Base-by-base conservation (phyloP, 176 grass and related monocot genomes). In the Oryza longistaminata region DNA sequence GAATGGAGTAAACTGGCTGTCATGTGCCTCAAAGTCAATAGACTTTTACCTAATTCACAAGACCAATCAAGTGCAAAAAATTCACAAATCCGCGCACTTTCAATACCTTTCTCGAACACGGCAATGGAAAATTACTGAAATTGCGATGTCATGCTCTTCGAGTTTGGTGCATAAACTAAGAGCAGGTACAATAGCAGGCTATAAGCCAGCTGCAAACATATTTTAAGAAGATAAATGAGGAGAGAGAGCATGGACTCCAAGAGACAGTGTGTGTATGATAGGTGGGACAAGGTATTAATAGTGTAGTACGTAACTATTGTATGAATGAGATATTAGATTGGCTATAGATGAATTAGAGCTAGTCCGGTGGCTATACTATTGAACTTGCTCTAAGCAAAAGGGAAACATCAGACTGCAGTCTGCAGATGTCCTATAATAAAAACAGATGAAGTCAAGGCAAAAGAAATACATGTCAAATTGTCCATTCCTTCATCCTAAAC, bases 1-100 rank as follows among this genome's bases (percentile, higher is more conserved):
- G 9, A 70, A 77, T 9, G 17, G 70, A 83, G 42, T 65, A 68
- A 77, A 85, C 22, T 85, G 21, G 33, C 19, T 61, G 35, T 7
- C 61, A 53, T 87, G 60, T 48, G 25, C 7, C 43, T 10, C 69
- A 37, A 70, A 70, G 71, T 50, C 73, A 71, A 64, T 43, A 33
- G 35, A 19, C 11, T 64, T 55, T 55, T 58, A 71, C 45, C 78
- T 70, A 58, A 50, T 71, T 45, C 66, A 70, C 45, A 17, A 70
- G 66, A 39, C 37, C 42, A 58, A 60, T 27, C 49, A 37, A 24
- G 68, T 43, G 53, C 17, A 58, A 58, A 58, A 49, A 49, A 58
- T 6, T 1, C 53, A 58, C 53, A 58, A 21, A 9, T 58, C 53
- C 17, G 19, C 7, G 19, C 53, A 2, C 53, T 58, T 58, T 9